Conservation (phyloP, 129 eudicot genomes). For the Silybum marianum region DNA sequence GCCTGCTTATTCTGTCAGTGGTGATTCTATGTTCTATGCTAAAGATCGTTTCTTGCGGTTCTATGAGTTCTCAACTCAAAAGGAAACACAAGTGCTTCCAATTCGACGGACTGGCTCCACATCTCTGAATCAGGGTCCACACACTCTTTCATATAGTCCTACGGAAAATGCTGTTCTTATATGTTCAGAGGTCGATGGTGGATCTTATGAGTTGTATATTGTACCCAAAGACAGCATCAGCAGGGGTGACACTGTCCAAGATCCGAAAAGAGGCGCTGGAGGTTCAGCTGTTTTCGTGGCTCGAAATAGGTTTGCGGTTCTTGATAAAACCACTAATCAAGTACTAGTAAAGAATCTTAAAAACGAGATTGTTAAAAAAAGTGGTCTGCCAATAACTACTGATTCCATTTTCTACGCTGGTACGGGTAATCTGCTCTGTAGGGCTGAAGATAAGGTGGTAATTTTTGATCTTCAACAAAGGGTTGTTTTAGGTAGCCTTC, state of each 20-base stretch:
- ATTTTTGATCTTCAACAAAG: slow-evolving; percentile 53
- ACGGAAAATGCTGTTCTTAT: slow-evolving; percentile 52
- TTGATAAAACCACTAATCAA: slow-evolving; percentile 53
- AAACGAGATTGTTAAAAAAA: slow-evolving; percentile 48
- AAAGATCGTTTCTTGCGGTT: slow-evolving; percentile 51
- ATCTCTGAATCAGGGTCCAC: slow-evolving; percentile 48
- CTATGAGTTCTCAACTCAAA: slow-evolving; percentile 43
- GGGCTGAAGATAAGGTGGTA: slow-evolving; percentile 50
- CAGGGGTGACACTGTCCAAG: slow-evolving; percentile 41
- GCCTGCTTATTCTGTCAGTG: slow-evolving; percentile 51
- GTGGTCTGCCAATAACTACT: slow-evolving; percentile 35
- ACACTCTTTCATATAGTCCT: slow-evolving; percentile 50
- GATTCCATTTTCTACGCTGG: slow-evolving; percentile 54
- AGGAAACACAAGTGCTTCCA: slow-evolving; percentile 46
- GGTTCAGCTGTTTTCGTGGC: slow-evolving; percentile 54
- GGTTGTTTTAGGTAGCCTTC: slow-evolving; percentile 40
- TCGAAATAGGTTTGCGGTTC: slow-evolving; percentile 55
- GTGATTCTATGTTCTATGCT: slow-evolving; percentile 47
- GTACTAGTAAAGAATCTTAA: slow-evolving; percentile 47
- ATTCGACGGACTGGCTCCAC: slow-evolving; percentile 42
- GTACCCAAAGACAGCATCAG: slow-evolving; percentile 45
- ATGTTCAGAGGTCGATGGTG: slow-evolving; percentile 52
- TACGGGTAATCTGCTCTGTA: slow-evolving; percentile 47
- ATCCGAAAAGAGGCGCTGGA: slow-evolving; percentile 45
- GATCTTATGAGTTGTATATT: slow-evolving; percentile 51